Conservation (phyloP, 140 eudicot genomes). For the Eryngium alpinum region DNA sequence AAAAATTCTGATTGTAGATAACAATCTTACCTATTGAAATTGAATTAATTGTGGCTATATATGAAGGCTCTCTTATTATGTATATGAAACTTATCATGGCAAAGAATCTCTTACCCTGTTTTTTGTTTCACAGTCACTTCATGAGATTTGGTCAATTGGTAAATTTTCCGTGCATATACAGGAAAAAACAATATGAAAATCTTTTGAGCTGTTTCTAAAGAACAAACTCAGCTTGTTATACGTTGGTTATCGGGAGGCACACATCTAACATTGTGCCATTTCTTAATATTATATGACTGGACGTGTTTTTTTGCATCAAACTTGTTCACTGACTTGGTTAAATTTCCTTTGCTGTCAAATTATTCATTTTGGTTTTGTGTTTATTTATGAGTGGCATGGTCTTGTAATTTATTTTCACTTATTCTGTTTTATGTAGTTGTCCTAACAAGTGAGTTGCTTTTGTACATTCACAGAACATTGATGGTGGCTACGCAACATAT, state of each 20-base stretch:
- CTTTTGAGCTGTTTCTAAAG: not conserved
- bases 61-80: not conserved
- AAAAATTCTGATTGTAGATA: conserved; percentile 9
- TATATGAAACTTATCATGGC: not conserved
- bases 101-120: not conserved
- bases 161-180: not conserved
- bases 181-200: not conserved
- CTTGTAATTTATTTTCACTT: not conserved
- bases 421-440: not conserved
- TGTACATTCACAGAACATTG: conserved; percentile 50
- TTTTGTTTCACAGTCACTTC: not conserved
- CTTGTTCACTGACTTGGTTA: too few species aligned
- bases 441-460: conserved; percentile 8
- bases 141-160: not conserved
- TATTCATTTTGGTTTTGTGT: too few species aligned
- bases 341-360: too few species aligned
- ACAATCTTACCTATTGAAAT: not conserved
- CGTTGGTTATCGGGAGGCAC: not conserved
- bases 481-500: conserved; percentile 94
- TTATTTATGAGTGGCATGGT: not conserved
- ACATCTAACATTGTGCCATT: not conserved
- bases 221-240: not conserved
- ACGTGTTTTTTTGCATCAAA: not conserved
- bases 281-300: not conserved
- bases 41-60: not conserved